phyloP scores from a whole-genome alignment of 1,284 basidiomycete genomes.

The Peniophora sp. region DNA sequence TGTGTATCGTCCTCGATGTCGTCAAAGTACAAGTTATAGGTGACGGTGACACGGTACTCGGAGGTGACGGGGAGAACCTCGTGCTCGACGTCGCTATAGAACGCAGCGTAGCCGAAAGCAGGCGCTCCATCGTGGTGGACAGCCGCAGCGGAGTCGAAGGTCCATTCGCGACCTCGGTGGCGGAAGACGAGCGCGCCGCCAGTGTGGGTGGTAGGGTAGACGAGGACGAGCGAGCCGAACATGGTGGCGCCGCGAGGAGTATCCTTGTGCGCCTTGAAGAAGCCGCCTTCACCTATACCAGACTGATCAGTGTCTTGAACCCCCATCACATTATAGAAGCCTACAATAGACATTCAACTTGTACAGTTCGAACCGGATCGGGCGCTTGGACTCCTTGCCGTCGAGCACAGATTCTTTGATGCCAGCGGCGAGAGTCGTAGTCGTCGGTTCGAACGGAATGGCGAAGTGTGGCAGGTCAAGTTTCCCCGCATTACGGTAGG shows the following conservation, averaged over 20 bases:
- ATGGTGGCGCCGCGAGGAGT: conserved; percentile 28
- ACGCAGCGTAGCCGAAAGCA: conserved; percentile 24
- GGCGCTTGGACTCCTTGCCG: conserved; percentile 6
- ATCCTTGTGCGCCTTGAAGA: conserved; percentile 35
- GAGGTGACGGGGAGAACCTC: conserved; percentile 30
- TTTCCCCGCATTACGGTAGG: conserved; percentile 18
- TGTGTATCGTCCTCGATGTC: conserved; percentile 1
- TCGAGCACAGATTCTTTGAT: conserved; percentile 11
- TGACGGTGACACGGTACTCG: conserved; percentile 32
- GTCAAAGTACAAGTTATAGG: conserved; percentile 27
- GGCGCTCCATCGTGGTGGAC: conserved; percentile 6
- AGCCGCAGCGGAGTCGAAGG: conserved; percentile 23
- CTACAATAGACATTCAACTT: conserved; percentile 23
- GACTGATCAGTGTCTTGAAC: too few relatives aligned
- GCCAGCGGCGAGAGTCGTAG: conserved; percentile 7
- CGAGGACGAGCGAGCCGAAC: conserved; percentile 38
- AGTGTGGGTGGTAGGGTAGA: conserved; percentile 30
- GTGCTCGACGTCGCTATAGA: conserved; percentile 37
- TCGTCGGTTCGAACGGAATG: conserved; percentile 11
- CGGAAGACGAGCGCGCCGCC: conserved; percentile 30
- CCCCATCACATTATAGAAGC: conserved; percentile 6
- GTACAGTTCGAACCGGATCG: conserved; percentile 16
- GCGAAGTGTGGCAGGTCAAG: conserved; percentile 15
- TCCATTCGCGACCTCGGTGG: conserved; percentile 22
- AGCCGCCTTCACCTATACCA: conserved; percentile 25